Conservation (phyloP, 1,139 yeast species). For the Sugiyamaella pinicola region DNA sequence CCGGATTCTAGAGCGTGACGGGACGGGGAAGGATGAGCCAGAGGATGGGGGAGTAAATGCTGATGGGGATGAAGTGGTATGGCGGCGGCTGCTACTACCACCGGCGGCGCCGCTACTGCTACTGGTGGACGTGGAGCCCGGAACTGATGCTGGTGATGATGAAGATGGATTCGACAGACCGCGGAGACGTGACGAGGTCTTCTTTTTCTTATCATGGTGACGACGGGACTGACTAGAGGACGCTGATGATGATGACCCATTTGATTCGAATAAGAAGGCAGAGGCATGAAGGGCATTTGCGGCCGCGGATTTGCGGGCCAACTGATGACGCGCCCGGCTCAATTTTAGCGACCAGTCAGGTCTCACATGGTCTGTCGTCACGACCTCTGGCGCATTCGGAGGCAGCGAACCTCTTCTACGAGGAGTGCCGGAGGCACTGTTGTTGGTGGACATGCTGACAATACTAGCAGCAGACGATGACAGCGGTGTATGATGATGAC, state of each 20-base stretch:
- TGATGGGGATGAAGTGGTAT: constrained; percentile 5
- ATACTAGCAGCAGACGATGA: constrained; percentile 24
- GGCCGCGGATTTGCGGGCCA: constrained; percentile 87
- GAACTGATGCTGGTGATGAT: constrained; percentile 16
- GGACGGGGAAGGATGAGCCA: constrained; percentile 3
- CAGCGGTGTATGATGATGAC: constrained; percentile 21
- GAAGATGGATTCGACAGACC: constrained; percentile 21
- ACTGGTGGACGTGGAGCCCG: constrained; percentile 15
- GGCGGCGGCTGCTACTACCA: constrained; percentile 5
- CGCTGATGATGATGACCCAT: constrained; percentile 12
- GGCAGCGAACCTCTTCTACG: constrained; percentile 35
- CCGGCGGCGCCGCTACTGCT: constrained; percentile 8
- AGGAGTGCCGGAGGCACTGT: constrained; percentile 18
- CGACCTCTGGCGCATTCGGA: constrained; percentile 43
- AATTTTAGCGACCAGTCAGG: constrained; percentile 91
- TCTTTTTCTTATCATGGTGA: constrained; percentile 23
- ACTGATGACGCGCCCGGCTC: constrained; percentile 66
- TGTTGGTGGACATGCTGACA: constrained; percentile 12
- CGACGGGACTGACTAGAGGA: constrained; percentile 22
- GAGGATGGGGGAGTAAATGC: not conserved
- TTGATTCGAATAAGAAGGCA: constrained; percentile 52
- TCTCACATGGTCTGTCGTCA: constrained; percentile 77
- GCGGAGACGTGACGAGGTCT: constrained; percentile 25
- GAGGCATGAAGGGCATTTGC: constrained; percentile 93
- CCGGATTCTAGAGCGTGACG: constrained; percentile 12